Base-by-base conservation (phyloP, 2,329 filamentous ascomycete species). In the Fusarium nematophilum region DNA sequence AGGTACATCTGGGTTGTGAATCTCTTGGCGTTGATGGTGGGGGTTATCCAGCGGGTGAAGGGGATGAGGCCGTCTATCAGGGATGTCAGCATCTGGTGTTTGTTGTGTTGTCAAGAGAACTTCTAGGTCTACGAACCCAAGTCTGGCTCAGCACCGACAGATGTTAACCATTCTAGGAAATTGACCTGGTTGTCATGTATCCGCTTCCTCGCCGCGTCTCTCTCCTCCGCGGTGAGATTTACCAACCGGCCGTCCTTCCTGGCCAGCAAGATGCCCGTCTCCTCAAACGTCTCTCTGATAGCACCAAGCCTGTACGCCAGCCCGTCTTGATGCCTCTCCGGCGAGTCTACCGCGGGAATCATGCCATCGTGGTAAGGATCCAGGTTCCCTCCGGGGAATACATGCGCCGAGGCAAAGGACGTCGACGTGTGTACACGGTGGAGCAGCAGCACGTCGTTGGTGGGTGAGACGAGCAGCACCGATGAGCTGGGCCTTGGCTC, bases 1-100 rank as follows among this genome's bases (percentile, higher is more conserved):
- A 98, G 75, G 76, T 98, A 99, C 94, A 98, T 98, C 72, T 97
- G 93, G 1, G 94, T 97, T 0, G 91, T 92, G 77, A 96, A 99
- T 38, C 95, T 85, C 67, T 89, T 92, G 0, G 87, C 84, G 2
- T 89, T 79, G 58, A 85, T 86, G 1, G 80, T 75, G 0, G 94
- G 94, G 3, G 95, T 98, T 51, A 98, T 83, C 95, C 95, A 98
- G 48, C 92, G 86, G 0, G 93, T 97, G 71, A 96, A 97, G 0
- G 93, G 92, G 7, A 91, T 79, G 3, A 97, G 78, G 30, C 82
- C 80, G 2, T 88, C 88, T 86, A 37, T 50, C 10, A 29, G n/a
- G 23, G 10, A 26, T 9, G 40, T 65, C 40, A 65, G 57, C n/a
- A 44, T 21, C 13, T 18, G n/a, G 18, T 25, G 15, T n/a, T 15